phyloP scores from a whole-genome alignment of 352 stramenopile genomes.

The Bremia lactucae region DNA sequence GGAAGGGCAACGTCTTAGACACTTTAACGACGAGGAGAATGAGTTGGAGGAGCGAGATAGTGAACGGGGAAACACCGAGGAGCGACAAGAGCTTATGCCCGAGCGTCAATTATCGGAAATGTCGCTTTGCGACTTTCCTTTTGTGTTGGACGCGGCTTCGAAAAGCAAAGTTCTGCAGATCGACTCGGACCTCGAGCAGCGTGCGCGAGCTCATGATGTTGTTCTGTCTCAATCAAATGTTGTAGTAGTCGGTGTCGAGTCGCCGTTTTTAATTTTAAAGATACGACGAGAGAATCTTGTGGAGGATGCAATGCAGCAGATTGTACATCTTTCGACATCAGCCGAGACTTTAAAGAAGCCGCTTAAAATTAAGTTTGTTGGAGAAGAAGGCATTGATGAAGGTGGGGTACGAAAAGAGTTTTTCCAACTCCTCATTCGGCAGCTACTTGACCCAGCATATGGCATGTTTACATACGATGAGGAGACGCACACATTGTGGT shows the following conservation, averaged over 20 bases:
- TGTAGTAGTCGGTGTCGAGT: conserved; percentile 16
- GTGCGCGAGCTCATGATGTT: conserved; percentile 41
- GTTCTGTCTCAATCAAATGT: conserved; percentile 30
- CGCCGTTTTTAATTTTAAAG: conserved; percentile 52
- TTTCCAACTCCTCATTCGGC: conserved; percentile 71
- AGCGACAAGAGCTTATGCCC: conserved; percentile 15
- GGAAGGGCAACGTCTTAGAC: conserved; percentile 11
- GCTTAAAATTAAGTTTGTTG: conserved; percentile 77
- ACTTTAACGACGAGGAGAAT: conserved; percentile 7
- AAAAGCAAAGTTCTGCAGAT: conserved; percentile 70
- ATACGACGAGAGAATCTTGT: conserved; percentile 68
- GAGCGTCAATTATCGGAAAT: conserved; percentile 62
- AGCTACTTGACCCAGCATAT: conserved; percentile 62
- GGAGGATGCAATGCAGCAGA: conserved; percentile 58
- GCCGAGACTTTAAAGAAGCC: conserved; percentile 66
- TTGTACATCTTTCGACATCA: conserved; percentile 40
- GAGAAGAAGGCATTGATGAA: conserved; percentile 74
- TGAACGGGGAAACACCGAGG: conserved; percentile 8
- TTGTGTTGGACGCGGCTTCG: conserved; percentile 67
- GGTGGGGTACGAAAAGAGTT: conserved; percentile 76
- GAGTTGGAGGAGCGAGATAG: conserved; percentile 12
- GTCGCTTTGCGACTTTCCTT: conserved; percentile 75
- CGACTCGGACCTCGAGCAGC: conserved; percentile 67
- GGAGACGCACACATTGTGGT: conserved; percentile 61
- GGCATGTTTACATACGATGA: conserved; percentile 77